phyloP scores from a whole-genome alignment of 768 basidiomycete genomes.

The Neoboletus brunneissimus region DNA sequence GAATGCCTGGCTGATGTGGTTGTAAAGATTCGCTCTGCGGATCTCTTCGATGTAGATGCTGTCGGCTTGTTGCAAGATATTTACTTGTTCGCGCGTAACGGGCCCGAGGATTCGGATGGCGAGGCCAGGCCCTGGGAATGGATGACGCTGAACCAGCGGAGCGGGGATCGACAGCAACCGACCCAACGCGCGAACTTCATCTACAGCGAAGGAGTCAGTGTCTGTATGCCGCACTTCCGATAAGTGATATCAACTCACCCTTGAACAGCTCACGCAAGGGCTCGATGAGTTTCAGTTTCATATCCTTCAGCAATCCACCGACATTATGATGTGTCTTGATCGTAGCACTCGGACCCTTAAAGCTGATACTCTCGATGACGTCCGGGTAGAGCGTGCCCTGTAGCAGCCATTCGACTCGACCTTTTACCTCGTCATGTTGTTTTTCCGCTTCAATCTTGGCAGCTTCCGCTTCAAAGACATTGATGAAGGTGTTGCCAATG shows the following conservation, averaged over 20 bases:
- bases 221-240: background rate
- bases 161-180: conserved; percentile 88
- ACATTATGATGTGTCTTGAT: conserved; percentile 99
- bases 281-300: conserved; percentile 99
- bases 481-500: conserved; percentile 98
- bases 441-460: conserved; percentile 80
- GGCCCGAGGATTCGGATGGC: conserved; percentile 97
- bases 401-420: conserved; percentile 93
- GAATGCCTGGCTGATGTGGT: conserved; percentile 94
- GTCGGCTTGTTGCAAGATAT: conserved; percentile 88
- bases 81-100: conserved; percentile 90
- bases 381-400: conserved; percentile 99
- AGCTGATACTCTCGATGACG: conserved; percentile 98
- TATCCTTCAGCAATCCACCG: conserved; percentile 91
- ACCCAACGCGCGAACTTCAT: conserved; percentile 93
- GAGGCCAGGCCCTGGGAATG: conserved; percentile 97
- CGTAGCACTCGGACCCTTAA: conserved; percentile 98
- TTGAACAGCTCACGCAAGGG: conserved; percentile 97
- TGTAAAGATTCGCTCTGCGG: conserved; percentile 85
- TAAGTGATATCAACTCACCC: conserved; percentile 47
- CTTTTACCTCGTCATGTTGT: conserved; percentile 68
- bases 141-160: conserved; percentile 92
- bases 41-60: conserved; percentile 98
- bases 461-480: conserved; percentile 95
- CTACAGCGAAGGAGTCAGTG: conserved; percentile 38